These are phyloP conservation scores for Paracoccidioides brasiliensis DNA, from an alignment of 2,329 filamentous ascomycete species.

Conservation along the genomic window DNA sequence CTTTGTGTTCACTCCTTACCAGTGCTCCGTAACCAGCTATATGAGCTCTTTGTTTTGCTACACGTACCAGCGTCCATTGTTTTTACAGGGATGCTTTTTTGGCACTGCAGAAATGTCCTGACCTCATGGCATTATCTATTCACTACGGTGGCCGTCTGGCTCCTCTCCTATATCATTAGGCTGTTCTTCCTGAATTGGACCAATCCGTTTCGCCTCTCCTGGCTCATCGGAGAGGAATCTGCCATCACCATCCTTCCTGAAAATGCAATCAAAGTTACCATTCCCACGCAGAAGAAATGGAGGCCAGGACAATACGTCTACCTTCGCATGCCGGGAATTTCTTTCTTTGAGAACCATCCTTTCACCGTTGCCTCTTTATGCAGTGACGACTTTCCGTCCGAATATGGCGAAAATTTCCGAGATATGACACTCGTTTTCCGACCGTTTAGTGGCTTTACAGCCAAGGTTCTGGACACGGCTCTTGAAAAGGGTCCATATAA, in stretches of 20 bases:
- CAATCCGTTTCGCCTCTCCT: constrained; percentile 64
- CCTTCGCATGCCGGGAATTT: constrained; percentile 84
- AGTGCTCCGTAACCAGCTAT: constrained; percentile 60
- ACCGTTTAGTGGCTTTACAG: constrained; percentile 82
- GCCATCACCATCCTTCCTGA: constrained; percentile 81
- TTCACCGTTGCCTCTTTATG: constrained; percentile 91
- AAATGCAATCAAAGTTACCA: constrained; percentile 88
- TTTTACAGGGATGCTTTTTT: constrained; percentile 78
- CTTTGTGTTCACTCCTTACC: constrained; percentile 77
- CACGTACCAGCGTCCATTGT: constrained; percentile 71
- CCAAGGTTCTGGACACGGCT: constrained; percentile 67
- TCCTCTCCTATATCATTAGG: constrained; percentile 57
- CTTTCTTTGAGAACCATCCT: constrained; percentile 81
- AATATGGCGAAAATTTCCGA: constrained; percentile 74
- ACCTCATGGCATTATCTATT: constrained; percentile 83
- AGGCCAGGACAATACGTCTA: constrained; percentile 91
- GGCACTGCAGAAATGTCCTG: constrained; percentile 89
- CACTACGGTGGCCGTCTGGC: constrained; percentile 67
- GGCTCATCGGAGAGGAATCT: constrained; percentile 81
- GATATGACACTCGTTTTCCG: constrained; percentile 88
- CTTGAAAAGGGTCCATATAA: constrained; percentile 79
- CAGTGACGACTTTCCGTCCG: constrained; percentile 83
- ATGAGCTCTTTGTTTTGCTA: constrained; percentile 71
- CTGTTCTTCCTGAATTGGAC: constrained; percentile 84
- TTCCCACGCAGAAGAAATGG: constrained; percentile 88